Base-by-base conservation (phyloP, 192 early-diverging fungal species). In the Linnemannia exigua region DNA sequence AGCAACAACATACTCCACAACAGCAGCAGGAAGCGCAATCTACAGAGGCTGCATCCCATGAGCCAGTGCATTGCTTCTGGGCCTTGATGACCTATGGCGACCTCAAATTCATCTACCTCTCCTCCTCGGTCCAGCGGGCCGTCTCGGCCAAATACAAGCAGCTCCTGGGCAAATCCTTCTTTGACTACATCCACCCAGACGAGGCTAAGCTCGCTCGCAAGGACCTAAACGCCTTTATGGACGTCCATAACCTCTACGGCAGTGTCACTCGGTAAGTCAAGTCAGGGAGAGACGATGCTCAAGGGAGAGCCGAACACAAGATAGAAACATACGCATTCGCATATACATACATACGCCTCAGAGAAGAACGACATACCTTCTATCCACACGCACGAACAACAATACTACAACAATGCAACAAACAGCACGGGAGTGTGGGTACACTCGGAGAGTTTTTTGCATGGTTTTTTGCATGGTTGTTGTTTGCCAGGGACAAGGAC, bases 121-220 rank as follows among this genome's bases (percentile, higher is more conserved):
- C 88, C 20, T 80, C 88, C 9, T 87, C 77, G 41, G 75, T 89
- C 33, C 80, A 82, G 22, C 79, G 81, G 31, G 78, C 81, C 35
- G 81, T 89, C 44, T 82, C 84, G 22, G 69, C 76, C 41, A 82
- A 89, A 41, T 76, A 89, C 67, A 80, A 87, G 17, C 74, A 77
- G 69, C 61, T 89, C 19, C 77, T 89, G 5, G 88, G 86, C 22
- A 71, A 87, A 16, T 89, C 88, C 22, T 81, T 89, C 67, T 89
- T 89, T 50, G 88, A 89, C 46, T 89, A 89, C 47, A 84, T 89
- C 66, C 88, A 87, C 69, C 88, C 88, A 14, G 79, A 87, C 58
- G 88, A 89, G 67, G 76, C 76, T 14, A 81, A 85, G 67, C 67
- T 89, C 1, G 88, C 88, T 14, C 81, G 86, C 52, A 83, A 80